Evolutionary conservation across 768 basidiomycete species (phyloP).

Genomic region (Daedalea quercina): DNA sequence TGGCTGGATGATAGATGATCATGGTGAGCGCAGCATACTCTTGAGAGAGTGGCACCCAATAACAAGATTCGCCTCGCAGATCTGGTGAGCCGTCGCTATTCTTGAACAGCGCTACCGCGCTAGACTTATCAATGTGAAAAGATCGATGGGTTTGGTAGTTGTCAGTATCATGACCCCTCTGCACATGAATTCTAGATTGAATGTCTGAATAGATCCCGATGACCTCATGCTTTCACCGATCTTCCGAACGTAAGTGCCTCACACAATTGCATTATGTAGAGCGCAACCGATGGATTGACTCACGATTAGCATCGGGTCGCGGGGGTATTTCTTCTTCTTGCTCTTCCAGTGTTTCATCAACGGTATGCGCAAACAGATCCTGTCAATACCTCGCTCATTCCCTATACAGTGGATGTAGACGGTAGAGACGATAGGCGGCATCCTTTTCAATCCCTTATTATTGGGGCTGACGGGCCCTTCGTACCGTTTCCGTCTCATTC

Average conservation of each 20-base stretch:
- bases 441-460: conserved; percentile 61
- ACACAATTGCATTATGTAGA: too few relatives aligned
- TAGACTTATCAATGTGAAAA: conserved; percentile 15
- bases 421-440: conserved; percentile 66
- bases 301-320: conserved; percentile 59
- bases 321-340: conserved; percentile 89
- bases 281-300: too few relatives aligned
- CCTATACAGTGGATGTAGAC: conserved; percentile 56
- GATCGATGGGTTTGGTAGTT: conserved; percentile 84
- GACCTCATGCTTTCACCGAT: conserved; percentile 67
- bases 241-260: conserved; percentile 50
- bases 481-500: conserved; percentile 81
- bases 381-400: too few relatives aligned
- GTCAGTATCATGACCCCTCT: conserved; percentile 33
- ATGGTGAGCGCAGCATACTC: conserved; percentile 44
- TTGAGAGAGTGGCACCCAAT: too few relatives aligned
- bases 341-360: conserved; percentile 93
- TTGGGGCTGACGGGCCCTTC: conserved; percentile 73
- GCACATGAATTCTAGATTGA: not conserved
- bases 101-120: not conserved
- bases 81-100: conserved; percentile 36
- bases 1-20: conserved; percentile 52
- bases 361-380: conserved; percentile 44
- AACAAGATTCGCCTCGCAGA: conserved; percentile 24
- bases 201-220: conserved; percentile 59